These are phyloP conservation scores for Arthrobotrys megalospora DNA, from an alignment of 2,329 filamentous ascomycete species.

Conservation along the genomic window DNA sequence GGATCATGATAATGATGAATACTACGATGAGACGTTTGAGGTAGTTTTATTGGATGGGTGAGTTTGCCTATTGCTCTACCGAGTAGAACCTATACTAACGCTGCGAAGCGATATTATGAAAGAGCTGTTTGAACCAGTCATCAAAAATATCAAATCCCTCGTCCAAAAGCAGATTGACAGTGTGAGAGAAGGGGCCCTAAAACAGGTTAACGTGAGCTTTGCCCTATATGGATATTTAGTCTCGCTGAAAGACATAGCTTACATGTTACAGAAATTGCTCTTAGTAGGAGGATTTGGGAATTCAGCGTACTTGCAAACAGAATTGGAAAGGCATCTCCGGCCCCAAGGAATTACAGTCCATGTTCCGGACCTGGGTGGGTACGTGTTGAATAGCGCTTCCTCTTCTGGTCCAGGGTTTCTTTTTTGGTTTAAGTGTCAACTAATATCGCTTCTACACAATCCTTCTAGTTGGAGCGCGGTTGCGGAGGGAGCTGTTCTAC, in stretches of 20 bases:
- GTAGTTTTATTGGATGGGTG: not conserved
- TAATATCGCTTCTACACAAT: not conserved
- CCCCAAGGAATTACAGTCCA: slow-evolving; percentile 22
- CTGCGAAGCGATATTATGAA: slow-evolving; percentile 20
- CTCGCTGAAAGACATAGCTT: not conserved
- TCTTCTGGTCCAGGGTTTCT: not conserved
- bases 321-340: not conserved
- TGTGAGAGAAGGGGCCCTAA: not conserved
- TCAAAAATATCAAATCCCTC: slow-evolving; percentile 13
- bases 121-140: slow-evolving; percentile 21
- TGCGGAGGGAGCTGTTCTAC: slow-evolving; percentile 23
- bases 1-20: slow-evolving; percentile 10
- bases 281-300: slow-evolving; percentile 28
- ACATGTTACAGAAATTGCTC: slow-evolving; percentile 8
- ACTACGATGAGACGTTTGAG: not conserved
- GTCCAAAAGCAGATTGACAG: slow-evolving; percentile 19
- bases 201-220: slow-evolving; percentile 15
- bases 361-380: not conserved
- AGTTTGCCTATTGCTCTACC: not conserved
- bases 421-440: not conserved
- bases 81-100: not conserved
- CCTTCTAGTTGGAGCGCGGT: slow-evolving; percentile 22
- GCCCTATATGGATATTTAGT: no score
- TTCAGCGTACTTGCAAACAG: slow-evolving; percentile 5
- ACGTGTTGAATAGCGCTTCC: not conserved